Conservation (phyloP, 2,329 filamentous ascomycete genomes). For the Colletotrichum orchidophilum region DNA sequence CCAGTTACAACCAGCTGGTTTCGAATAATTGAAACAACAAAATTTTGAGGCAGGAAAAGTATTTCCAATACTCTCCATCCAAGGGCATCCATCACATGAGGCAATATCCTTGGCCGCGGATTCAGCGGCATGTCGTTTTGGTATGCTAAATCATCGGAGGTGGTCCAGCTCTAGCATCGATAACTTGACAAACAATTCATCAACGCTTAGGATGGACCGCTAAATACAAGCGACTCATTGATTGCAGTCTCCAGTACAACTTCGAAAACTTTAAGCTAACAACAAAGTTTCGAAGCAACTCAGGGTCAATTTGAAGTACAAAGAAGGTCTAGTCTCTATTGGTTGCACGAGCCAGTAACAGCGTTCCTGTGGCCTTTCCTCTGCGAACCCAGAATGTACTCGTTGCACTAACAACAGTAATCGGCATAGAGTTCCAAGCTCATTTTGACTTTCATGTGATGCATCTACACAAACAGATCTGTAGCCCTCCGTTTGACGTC, state of each 20-base stretch:
- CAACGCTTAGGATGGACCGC: background rate
- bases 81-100: background rate
- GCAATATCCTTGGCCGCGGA: background rate
- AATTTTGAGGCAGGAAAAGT: background rate
- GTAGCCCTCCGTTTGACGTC: background rate
- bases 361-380: background rate
- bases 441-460: slow-evolving; percentile 19
- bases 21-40: background rate
- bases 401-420: background rate
- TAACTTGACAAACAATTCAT: background rate
- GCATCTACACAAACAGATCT: slow-evolving; percentile 2
- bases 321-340: background rate
- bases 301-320: background rate
- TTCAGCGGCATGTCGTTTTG: background rate
- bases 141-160: background rate
- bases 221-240: background rate
- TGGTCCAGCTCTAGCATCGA: background rate
- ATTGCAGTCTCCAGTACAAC: background rate
- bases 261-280: background rate
- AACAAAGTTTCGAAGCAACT: background rate
- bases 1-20: background rate
- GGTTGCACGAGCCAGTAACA: background rate
- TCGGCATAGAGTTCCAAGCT: background rate
- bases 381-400: background rate
- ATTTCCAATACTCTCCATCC: background rate